Evolutionary conservation across 2,329 filamentous ascomycete genomes (phyloP).

Genomic region (Diplodia sapinea): DNA sequence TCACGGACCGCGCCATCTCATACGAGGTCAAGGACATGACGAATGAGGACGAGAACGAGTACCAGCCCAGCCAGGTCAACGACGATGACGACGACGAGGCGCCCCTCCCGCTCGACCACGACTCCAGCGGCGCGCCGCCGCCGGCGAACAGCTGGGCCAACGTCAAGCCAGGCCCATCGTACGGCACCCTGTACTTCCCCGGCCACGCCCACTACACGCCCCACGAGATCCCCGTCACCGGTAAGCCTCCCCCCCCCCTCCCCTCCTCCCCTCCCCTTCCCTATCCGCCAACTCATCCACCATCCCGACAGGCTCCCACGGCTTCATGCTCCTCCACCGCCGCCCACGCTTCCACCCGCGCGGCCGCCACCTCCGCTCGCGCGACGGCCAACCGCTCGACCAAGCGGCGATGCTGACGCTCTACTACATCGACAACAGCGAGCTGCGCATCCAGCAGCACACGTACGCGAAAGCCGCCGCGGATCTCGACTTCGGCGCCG

Average conservation of each 20-base stretch:
- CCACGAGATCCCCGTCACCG: not conserved
- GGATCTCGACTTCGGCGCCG: not conserved
- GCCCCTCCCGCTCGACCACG: not conserved
- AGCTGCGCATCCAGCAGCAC: not conserved
- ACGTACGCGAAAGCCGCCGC: not conserved
- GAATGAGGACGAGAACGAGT: not conserved
- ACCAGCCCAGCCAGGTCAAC: not conserved
- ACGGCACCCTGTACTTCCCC: not conserved
- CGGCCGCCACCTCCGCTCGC: not conserved
- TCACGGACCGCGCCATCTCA: not conserved
- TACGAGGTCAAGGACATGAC: not conserved
- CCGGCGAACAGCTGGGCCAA: not conserved
- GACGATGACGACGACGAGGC: no score
- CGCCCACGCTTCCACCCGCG: not conserved
- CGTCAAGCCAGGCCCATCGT: not conserved
- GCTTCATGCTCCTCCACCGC: conserved; percentile 17
- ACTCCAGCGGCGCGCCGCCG: no score
- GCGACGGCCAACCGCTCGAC: not conserved
- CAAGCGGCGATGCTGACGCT: not conserved
- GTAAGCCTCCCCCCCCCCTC: not conserved
- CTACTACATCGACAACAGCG: not conserved
- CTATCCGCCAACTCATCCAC: no score
- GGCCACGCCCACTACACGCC: conserved; percentile 6
- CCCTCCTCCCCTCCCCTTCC: no score
- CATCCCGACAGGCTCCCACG: not conserved